Evolutionary conservation across 495 filamentous ascomycete species (phyloP), one percentile per base, ranked within the genome.

Genomic region (Patellaria atrata): DNA sequence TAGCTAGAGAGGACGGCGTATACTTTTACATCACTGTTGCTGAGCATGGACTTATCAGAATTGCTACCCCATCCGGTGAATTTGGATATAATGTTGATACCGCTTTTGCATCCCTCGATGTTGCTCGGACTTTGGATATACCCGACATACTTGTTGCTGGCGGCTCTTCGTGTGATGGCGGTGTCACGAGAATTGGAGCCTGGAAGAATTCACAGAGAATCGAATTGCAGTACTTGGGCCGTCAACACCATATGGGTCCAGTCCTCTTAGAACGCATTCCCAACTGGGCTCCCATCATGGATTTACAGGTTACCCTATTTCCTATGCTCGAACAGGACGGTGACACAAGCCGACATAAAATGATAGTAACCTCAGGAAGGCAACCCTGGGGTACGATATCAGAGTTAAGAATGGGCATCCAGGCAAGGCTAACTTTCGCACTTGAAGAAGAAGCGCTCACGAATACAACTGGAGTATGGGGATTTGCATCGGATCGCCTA

Each of bases 251-350:
- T 30, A 45, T 61, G 26, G 40, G 61, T 15, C 61, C 70, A 24
- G 55, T 55, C 5, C 53, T 70, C 32, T 47, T 71, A 19, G 67
- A 74, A 34, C 63, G 61, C n/a, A 70, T 82, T 27, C 67, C 75
- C 20, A 94, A 85, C 49, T 94, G 85, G 86, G 70, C 82, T 0
- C 84, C 89, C 1, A 66, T 76, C 15, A 67, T 71, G 13, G 84
- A 94, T 52, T 70, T 81, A 8, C 18, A 38, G 22, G 62, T 70
- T 14, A 59, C 71, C 20, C 19, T 38, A 17, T 32, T 39, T 30
- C 37, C 47, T 25, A 30, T 31, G 9, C 28, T 43, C 11, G 26
- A 35, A 15, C 17, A 15, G 5, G 14, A 17, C 6, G 27, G n/a
- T 33, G 22, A 38, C 6, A 26, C 37, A 9, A 22, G 38, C 4